Conservation (phyloP, 139 green algal species). For the Picochlorum sp. region DNA sequence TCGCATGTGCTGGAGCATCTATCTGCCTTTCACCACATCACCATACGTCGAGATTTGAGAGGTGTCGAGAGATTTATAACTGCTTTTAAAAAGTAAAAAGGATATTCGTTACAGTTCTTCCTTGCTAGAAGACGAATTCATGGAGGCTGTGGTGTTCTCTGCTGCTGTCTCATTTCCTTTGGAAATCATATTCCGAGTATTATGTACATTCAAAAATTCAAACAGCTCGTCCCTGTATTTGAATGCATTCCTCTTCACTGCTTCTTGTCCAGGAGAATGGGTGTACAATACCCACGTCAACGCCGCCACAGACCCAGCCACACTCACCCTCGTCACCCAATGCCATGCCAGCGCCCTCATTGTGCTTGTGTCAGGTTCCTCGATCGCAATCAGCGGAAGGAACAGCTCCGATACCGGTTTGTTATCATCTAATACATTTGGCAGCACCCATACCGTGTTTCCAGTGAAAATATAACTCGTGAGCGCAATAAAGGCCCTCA, state of each 20-base stretch:
- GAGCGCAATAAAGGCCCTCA: conserved; percentile 39
- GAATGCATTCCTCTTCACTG: conserved; percentile 12
- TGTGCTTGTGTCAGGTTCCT: conserved; percentile 10
- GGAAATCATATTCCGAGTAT: conserved; percentile 5
- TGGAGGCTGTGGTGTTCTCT: not conserved
- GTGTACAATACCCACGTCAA: conserved; percentile 33
- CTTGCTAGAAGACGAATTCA: not conserved
- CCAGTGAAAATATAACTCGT: conserved; percentile 57
- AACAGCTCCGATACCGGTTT: conserved; percentile 43
- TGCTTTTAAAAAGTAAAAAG: conserved; percentile 18
- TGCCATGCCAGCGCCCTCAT: conserved; percentile 9
- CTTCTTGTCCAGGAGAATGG: conserved; percentile 29
- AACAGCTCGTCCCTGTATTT: conserved; percentile 27
- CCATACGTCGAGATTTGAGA: conserved; percentile 41
- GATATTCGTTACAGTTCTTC: not conserved
- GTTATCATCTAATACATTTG: conserved; percentile 71
- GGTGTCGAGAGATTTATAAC: conserved; percentile 60
- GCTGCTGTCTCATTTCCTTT: conserved; percentile 4
- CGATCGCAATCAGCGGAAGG: conserved; percentile 29
- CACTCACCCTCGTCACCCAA: conserved; percentile 6
- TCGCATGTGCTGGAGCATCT: conserved; percentile 26
- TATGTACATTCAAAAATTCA: conserved; percentile 22
- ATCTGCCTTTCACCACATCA: conserved; percentile 32
- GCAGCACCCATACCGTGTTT: conserved; percentile 69
- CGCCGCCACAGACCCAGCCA: not conserved